Evolutionary conservation across 192 early-diverging fungal genomes (phyloP).

Genomic region (Dissophora globulifera): DNA sequence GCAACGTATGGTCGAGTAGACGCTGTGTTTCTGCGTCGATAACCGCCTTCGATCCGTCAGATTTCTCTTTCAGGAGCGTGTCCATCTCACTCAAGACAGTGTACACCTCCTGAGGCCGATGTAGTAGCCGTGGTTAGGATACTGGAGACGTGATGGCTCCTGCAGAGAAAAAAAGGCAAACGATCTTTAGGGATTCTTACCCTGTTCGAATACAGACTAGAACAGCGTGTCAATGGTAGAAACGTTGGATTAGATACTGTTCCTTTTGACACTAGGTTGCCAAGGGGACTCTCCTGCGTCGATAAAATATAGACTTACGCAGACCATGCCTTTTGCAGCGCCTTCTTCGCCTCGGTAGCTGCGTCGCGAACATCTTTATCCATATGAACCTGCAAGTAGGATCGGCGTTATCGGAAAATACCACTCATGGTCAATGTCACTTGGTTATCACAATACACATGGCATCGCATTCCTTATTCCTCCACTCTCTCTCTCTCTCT

Average conservation of each 20-base stretch:
- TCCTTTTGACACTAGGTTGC: too few species aligned
- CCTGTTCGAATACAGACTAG: constrained; percentile 31
- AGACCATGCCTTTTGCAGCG: constrained; percentile 72
- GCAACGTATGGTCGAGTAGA: constrained; percentile 73
- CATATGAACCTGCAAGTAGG: constrained; percentile 40
- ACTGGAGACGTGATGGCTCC: too few species aligned
- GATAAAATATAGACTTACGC: constrained; percentile 68
- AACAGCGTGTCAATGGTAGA: too few species aligned
- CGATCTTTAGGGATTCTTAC: constrained; percentile 1
- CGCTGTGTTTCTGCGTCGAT: constrained; percentile 72
- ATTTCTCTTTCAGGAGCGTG: constrained; percentile 63
- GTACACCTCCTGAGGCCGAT: constrained; percentile 65
- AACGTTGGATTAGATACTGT: too few species aligned
- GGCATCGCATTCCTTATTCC: too few species aligned
- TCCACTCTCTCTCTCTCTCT: too few species aligned
- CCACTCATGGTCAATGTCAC: too few species aligned
- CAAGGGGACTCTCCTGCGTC: too few species aligned
- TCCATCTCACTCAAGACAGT: constrained; percentile 63
- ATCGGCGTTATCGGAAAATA: too few species aligned
- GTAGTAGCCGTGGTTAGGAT: too few species aligned
- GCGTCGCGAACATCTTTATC: constrained; percentile 75
- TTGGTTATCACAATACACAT: too few species aligned
- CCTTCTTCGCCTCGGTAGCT: constrained; percentile 69
- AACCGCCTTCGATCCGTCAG: constrained; percentile 48
- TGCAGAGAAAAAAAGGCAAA: too few species aligned